A percentile compares a stretch with the other conserved stretches of the same genome.
phyloP scores from a whole-genome alignment of 2,329 filamentous ascomycete species.

The Pseudogymnoascus sp. region DNA sequence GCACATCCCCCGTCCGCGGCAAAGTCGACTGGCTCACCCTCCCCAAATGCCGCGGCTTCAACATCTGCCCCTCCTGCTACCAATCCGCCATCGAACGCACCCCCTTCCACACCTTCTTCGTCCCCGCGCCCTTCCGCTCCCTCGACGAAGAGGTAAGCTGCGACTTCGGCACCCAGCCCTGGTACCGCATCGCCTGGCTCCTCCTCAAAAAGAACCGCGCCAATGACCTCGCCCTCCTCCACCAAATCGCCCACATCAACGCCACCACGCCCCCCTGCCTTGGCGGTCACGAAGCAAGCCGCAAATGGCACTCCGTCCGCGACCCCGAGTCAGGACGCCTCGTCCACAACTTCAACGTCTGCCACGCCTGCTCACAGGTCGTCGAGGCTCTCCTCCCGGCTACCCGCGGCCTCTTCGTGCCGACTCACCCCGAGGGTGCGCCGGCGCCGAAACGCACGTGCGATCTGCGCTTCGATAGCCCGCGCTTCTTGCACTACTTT shows the following conservation, averaged over 20 bases:
- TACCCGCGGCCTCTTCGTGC: conserved; percentile 59
- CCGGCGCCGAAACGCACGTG: conserved; percentile 47
- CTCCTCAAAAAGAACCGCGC: conserved; percentile 65
- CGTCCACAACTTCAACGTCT: conserved; percentile 67
- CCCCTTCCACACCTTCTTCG: conserved; percentile 60
- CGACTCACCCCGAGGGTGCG: conserved; percentile 34
- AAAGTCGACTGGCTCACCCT: conserved; percentile 78
- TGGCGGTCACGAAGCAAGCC: conserved; percentile 46
- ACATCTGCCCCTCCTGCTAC: conserved; percentile 79
- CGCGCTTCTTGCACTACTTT: conserved; percentile 52
- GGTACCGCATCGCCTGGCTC: conserved; percentile 80
- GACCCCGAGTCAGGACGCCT: conserved; percentile 59
- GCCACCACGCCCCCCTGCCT: conserved; percentile 51
- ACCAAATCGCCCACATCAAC: conserved; percentile 58
- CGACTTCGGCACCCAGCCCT: conserved; percentile 69
- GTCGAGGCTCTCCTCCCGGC: conserved; percentile 68
- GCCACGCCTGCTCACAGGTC: conserved; percentile 64
- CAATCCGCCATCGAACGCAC: conserved; percentile 61
- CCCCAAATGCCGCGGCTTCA: conserved; percentile 60
- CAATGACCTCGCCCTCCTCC: conserved; percentile 61
- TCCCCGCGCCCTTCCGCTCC: conserved; percentile 51
- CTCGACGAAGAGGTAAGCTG: conserved; percentile 57
- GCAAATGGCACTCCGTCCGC: conserved; percentile 69
- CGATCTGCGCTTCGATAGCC: conserved; percentile 56
- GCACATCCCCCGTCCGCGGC: conserved; percentile 53